phyloP scores from a whole-genome alignment of 1,284 basidiomycete species.

The Kalmanozyma brasiliensis region DNA sequence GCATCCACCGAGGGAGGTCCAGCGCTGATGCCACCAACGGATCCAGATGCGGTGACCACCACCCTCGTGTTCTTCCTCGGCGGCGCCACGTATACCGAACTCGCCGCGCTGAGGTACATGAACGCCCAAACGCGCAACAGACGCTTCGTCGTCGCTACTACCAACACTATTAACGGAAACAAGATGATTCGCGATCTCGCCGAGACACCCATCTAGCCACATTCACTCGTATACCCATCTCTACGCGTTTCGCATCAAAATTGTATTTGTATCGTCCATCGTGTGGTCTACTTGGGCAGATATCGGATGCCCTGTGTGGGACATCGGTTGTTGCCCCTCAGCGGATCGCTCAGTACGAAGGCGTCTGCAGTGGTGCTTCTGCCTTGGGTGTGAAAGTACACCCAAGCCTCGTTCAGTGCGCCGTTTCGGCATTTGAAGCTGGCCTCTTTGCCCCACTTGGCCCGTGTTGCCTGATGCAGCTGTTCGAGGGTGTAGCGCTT shows the following conservation, averaged over 20 bases:
- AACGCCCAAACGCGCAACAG: slow-evolving; percentile 70
- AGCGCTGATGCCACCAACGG: slow-evolving; percentile 17
- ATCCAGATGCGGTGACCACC: slow-evolving; percentile 72
- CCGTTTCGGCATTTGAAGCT: slow-evolving; percentile 35
- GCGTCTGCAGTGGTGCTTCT: slow-evolving; percentile 17
- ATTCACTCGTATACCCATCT: slow-evolving; percentile 4
- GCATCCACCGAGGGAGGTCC: no score
- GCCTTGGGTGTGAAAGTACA: slow-evolving; percentile 42
- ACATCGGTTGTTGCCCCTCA: slow-evolving; percentile 37
- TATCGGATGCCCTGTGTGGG: slow-evolving; percentile 34
- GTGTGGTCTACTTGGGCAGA: slow-evolving; percentile 31
- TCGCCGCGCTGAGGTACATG: slow-evolving; percentile 92
- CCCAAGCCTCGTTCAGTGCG: slow-evolving; percentile 45
- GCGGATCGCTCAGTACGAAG: slow-evolving; percentile 34
- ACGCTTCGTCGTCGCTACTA: slow-evolving; percentile 59
- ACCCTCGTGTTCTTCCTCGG: slow-evolving; percentile 98
- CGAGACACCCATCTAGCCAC: no score
- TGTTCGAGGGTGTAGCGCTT: slow-evolving; percentile 30
- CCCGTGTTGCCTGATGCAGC: slow-evolving; percentile 19
- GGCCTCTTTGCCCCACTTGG: slow-evolving; percentile 29
- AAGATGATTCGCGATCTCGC: slow-evolving; percentile 37
- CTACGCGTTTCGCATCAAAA: not conserved
- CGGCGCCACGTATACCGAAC: slow-evolving; percentile 96
- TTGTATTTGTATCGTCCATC: slow-evolving; percentile 9
- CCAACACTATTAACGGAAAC: slow-evolving; percentile 57